phyloP scores from a whole-genome alignment of 768 basidiomycete species.

The Tephrocybe rancida region DNA sequence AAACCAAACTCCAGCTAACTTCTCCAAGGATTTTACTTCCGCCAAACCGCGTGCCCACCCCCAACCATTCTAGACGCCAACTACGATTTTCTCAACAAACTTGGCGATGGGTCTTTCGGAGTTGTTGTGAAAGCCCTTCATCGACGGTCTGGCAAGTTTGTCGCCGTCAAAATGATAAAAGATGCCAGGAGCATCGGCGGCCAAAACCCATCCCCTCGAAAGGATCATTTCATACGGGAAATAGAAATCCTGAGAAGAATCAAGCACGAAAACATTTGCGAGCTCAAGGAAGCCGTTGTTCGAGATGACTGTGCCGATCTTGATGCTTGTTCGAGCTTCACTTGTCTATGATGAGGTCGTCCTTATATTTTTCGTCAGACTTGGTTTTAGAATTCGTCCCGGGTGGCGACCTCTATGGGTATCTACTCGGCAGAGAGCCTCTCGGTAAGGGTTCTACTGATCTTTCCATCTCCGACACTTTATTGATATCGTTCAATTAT shows the following conservation, averaged over 20 bases:
- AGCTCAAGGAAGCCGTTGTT: constrained; percentile 74
- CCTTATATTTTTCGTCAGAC: constrained; percentile 41
- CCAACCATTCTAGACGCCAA: constrained; percentile 56
- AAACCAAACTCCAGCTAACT: background rate
- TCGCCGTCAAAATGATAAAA: constrained; percentile 88
- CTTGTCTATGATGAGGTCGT: constrained; percentile 1
- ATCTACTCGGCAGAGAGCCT: constrained; percentile 62
- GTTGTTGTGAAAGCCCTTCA: constrained; percentile 83
- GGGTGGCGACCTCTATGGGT: constrained; percentile 86
- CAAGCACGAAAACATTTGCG: constrained; percentile 82
- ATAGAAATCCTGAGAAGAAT: constrained; percentile 77
- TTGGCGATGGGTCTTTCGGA: constrained; percentile 92
- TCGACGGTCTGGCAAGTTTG: constrained; percentile 67
- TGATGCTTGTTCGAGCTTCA: constrained; percentile 30
- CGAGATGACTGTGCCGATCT: constrained; percentile 56
- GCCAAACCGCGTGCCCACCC: constrained; percentile 55
- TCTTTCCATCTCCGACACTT: background rate
- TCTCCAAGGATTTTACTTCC: constrained; percentile 66
- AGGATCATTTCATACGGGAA: constrained; percentile 59
- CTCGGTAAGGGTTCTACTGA: constrained; percentile 48
- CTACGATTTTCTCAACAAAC: constrained; percentile 67
- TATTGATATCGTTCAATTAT: constrained; percentile 5
- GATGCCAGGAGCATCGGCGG: constrained; percentile 40
- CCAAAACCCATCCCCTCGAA: constrained; percentile 22
- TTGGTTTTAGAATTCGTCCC: constrained; percentile 83